A percentile compares a stretch with the other conserved stretches of the same genome.
phyloP scores from a whole-genome alignment of 371 early-diverging fungal genomes.

The Entomophthora muscae region DNA sequence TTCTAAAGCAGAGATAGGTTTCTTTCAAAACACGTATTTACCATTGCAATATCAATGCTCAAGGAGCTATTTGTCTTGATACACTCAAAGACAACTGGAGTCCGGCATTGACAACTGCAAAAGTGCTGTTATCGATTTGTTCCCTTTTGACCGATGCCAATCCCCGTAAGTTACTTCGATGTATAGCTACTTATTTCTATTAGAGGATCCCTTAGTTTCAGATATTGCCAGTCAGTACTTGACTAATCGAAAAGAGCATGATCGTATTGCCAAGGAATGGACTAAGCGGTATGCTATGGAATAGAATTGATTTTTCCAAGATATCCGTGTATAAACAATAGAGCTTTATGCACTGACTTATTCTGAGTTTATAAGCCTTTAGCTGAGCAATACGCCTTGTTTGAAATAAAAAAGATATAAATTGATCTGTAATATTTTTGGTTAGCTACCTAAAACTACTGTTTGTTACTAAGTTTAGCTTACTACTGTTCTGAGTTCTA shows the following conservation, averaged over 20 bases:
- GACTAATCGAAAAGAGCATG: constrained; percentile 72
- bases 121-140: constrained; percentile 75
- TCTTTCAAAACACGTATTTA: constrained; percentile 81
- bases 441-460: too few species aligned
- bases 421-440: too few species aligned
- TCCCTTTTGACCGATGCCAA: constrained; percentile 88
- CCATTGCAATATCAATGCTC: constrained; percentile 89
- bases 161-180: constrained; percentile 31
- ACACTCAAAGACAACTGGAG: constrained; percentile 91
- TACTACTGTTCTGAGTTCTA: too few species aligned
- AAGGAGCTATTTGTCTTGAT: constrained; percentile 84
- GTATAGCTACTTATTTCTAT: not conserved
- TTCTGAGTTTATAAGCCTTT: not conserved
- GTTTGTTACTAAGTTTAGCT: too few species aligned
- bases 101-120: constrained; percentile 84
- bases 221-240: constrained; percentile 85
- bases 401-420: not conserved
- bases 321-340: not conserved
- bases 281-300: constrained; percentile 21
- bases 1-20: constrained; percentile 18
- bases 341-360: not conserved
- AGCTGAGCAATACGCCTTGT: not conserved
- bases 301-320: not conserved
- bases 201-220: constrained; percentile 84
- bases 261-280: constrained; percentile 84